A percentile compares a stretch with the other conserved stretches of the same genome.
These are phyloP conservation scores for Pyrenula aspistea DNA, from an alignment of 495 filamentous ascomycete species.

Conservation along the genomic window DNA sequence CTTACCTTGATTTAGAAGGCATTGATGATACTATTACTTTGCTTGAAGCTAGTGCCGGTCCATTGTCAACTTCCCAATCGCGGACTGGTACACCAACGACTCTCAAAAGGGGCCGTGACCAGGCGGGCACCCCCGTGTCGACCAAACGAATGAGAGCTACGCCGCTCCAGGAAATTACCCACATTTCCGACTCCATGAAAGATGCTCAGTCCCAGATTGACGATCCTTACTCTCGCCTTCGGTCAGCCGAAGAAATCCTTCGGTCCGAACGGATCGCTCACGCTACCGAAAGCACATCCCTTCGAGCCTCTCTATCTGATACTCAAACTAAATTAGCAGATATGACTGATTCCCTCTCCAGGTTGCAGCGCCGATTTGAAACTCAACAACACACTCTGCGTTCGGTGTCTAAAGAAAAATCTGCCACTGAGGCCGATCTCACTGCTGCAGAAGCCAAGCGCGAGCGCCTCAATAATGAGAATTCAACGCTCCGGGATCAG, in stretches of 20 bases:
- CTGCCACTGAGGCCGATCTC: slow-evolving; percentile 13
- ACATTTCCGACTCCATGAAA: slow-evolving; percentile 23
- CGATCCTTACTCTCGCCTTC: slow-evolving; percentile 13
- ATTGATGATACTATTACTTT: slow-evolving; percentile 2
- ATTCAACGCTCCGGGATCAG: slow-evolving; percentile 34
- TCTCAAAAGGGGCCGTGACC: slow-evolving; percentile 14
- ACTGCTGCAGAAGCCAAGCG: slow-evolving; percentile 17
- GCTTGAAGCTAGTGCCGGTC: not conserved
- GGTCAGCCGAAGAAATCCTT: slow-evolving; percentile 20
- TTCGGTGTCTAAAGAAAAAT: slow-evolving; percentile 12
- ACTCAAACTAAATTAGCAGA: slow-evolving; percentile 14
- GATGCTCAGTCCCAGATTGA: slow-evolving; percentile 18
- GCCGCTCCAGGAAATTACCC: slow-evolving; percentile 19
- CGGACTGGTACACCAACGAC: slow-evolving; percentile 11
- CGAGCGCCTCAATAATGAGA: slow-evolving; percentile 30
- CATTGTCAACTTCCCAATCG: not conserved
- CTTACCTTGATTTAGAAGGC: slow-evolving; percentile 21
- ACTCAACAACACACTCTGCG: slow-evolving; percentile 25
- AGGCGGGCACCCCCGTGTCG: slow-evolving; percentile 12
- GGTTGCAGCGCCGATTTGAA: slow-evolving; percentile 33
- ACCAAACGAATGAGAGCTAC: slow-evolving; percentile 22
- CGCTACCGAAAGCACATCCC: slow-evolving; percentile 16
- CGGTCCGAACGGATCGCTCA: slow-evolving; percentile 23
- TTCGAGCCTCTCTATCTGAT: slow-evolving; percentile 14
- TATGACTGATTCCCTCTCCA: slow-evolving; percentile 15